phyloP scores from a whole-genome alignment of 805 yeast genomes.

The Sporopachydermia quercuum region DNA sequence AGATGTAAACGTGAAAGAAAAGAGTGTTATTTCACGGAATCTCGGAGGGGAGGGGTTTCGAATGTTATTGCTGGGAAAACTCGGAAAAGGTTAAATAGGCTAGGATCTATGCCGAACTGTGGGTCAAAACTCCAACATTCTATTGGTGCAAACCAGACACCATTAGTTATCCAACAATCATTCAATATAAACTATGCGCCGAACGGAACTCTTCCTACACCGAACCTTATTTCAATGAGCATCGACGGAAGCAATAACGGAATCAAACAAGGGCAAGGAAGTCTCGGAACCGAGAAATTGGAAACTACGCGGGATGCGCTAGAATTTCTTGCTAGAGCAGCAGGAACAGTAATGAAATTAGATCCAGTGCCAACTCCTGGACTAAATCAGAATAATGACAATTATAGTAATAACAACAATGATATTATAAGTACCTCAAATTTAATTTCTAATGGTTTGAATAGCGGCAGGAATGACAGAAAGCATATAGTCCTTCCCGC shows the following conservation, averaged over 20 bases:
- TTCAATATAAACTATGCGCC: background rate
- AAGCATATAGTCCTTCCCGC: too few relatives aligned
- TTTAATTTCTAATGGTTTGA: too few relatives aligned
- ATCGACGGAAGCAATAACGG: constrained; percentile 4
- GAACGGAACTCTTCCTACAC: background rate
- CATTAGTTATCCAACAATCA: background rate
- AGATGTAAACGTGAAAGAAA: constrained; percentile 72
- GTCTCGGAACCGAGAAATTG: background rate
- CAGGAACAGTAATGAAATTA: constrained; percentile 37
- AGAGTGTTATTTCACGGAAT: constrained; percentile 60
- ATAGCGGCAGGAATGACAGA: too few relatives aligned
- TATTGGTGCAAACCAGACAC: background rate
- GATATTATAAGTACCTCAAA: too few relatives aligned
- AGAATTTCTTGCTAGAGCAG: constrained; percentile 62
- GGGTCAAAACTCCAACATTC: background rate
- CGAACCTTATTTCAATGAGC: constrained; percentile 1
- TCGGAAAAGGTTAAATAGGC: constrained; percentile 8
- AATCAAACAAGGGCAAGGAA: constrained; percentile 12
- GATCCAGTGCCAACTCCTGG: too few relatives aligned
- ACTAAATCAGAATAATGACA: too few relatives aligned
- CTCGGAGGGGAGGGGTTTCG: constrained; percentile 35
- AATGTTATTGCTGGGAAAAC: constrained; percentile 21
- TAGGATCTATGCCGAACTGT: constrained; percentile 1
- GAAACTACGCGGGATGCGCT: constrained; percentile 41
- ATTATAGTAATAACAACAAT: too few relatives aligned